Evolutionary conservation across 1,284 basidiomycete species (phyloP).

Genomic region (Cryptococcus deneoformans): DNA sequence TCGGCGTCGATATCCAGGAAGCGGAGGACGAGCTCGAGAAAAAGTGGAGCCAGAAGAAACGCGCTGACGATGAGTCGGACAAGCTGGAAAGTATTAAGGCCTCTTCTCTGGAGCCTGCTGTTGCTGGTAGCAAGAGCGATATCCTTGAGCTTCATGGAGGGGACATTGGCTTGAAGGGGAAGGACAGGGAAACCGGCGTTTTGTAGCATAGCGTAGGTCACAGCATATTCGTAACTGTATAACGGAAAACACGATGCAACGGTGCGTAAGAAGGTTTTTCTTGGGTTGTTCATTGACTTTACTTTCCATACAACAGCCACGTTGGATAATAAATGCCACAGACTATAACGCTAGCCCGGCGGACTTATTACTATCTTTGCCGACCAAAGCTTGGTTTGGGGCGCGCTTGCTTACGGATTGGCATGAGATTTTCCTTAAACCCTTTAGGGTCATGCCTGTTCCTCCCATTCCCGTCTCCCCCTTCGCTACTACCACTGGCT

Average conservation of each 20-base stretch:
- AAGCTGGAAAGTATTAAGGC: not conserved
- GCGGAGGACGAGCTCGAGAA: conserved; percentile 34
- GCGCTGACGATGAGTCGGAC: not conserved
- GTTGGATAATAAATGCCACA: too few relatives aligned
- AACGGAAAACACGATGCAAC: not conserved
- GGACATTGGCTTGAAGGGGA: conserved; percentile 6
- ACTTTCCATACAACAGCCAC: too few relatives aligned
- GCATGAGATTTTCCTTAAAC: not conserved
- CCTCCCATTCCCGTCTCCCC: not conserved
- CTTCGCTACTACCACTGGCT: not conserved
- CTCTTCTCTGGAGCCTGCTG: not conserved
- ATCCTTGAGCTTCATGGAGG: conserved; percentile 14
- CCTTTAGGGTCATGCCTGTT: not conserved
- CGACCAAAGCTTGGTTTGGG: not conserved
- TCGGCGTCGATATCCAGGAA: conserved; percentile 34
- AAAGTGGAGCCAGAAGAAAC: conserved; percentile 18
- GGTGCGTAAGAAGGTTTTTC: not conserved
- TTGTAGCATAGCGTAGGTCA: conserved; percentile 4
- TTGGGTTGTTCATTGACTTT: too few relatives aligned
- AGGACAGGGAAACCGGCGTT: conserved; percentile 14
- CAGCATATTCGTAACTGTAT: not conserved
- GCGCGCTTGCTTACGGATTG: not conserved
- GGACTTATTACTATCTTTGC: too few relatives aligned
- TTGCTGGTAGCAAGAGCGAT: not conserved
- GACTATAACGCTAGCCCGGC: too few relatives aligned